Base-by-base conservation (phyloP, 192 early-diverging fungal species). In the Powellomyces hirtus region DNA sequence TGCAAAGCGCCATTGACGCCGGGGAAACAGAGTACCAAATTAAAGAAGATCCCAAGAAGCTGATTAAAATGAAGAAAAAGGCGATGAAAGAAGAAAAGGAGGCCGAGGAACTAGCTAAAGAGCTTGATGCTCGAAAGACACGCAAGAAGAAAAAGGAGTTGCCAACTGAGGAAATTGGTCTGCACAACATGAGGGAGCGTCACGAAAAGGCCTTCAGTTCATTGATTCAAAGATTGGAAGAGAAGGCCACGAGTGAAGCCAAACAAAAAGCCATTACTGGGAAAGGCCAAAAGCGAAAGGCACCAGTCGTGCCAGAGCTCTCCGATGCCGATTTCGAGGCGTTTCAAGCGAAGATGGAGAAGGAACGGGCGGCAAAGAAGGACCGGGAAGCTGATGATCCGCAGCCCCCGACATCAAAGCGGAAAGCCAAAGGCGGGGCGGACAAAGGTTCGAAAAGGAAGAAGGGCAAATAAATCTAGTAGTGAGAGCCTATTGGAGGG, bases 251-350 rank as follows among this genome's bases (percentile, higher is more conserved):
- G 5, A 58, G 55, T 38, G 64, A 46, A 44, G 31, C 46, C 29
- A 64, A 51, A 71, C 62, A 44, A 26, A 75, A 81, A 72, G 44
- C 68, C 11, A n/a, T n/a, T n/a, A 59, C 27, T 4, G 35, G 51
- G 4, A 73, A 59, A 40, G 46, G 49, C 26, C 16, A 35, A 35
- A 70, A 29, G 36, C 60, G 36, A 51, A 58, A 29, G 30, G 16
- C 46, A 6, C 38, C 5, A 26, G 53, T 38, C 3, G 77, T 80
- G 50, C 87, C 84, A 29, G 53, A 53, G 53, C 65, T 67, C 22
- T 79, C 78, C 1, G 89, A 90, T 24, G 89, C 86, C 33, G 88
- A 90, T 70, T 89, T 89, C 55, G 72, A 77, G 59, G 79, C 80
- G 3, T 71, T 86, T 4, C 89, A 78, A 37, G 82, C 79, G 69